Evolutionary conservation across 164 flowering plant species (phyloP).

Genomic region (Dillenia turbinata): DNA sequence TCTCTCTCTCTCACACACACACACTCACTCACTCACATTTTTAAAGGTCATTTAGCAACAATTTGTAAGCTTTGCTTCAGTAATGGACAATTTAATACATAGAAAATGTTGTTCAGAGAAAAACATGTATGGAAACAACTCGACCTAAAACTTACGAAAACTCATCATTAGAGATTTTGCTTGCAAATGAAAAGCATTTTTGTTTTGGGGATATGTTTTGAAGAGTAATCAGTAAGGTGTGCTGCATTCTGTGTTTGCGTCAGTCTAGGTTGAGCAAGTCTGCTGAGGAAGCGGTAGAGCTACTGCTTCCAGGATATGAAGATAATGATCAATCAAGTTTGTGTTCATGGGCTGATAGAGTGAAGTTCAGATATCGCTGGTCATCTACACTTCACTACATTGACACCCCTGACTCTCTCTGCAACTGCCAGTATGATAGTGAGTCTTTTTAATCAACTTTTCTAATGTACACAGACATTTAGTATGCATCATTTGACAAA

Average conservation of each 20-base stretch:
- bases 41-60: neutral
- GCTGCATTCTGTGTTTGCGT: neutral
- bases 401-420: constrained; percentile 68
- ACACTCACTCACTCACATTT: neutral
- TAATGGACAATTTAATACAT: neutral
- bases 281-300: constrained; percentile 61
- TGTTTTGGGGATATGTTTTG: neutral
- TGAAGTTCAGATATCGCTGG: constrained; percentile 75
- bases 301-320: constrained; percentile 57
- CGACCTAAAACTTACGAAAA: too few relatives aligned
- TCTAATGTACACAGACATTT: neutral
- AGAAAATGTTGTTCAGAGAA: neutral
- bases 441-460: constrained; percentile 8
- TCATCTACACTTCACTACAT: constrained; percentile 78
- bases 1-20: neutral
- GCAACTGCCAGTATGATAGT: constrained; percentile 67
- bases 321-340: constrained; percentile 53
- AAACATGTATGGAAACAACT: too few relatives aligned
- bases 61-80: neutral
- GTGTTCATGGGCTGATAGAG: constrained; percentile 81
- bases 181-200: neutral
- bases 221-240: too few relatives aligned
- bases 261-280: constrained; percentile 59
- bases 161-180: neutral
- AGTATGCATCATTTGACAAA: neutral